Percentiles rank a stretch among this genome's conserved stretches.
Conservation (phyloP, 1,284 basidiomycete genomes). For the Ganoderma leucocontextum region DNA sequence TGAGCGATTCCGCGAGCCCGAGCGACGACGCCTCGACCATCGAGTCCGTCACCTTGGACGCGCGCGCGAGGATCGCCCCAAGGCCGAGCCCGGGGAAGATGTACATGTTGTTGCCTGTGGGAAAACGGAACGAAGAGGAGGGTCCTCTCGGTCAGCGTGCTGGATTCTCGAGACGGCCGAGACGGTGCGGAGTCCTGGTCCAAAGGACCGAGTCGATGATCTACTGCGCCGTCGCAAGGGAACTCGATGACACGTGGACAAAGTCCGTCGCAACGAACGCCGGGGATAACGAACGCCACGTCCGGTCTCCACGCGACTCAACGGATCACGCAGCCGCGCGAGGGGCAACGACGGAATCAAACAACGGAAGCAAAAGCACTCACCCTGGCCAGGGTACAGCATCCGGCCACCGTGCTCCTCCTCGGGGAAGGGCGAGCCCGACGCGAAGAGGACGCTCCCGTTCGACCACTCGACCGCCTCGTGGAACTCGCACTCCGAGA, state of each 20-base stretch:
- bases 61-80: constrained; percentile 77
- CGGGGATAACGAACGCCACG: background rate
- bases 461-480: constrained; percentile 83
- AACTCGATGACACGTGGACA: background rate
- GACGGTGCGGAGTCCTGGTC: too few species aligned
- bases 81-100: constrained; percentile 84
- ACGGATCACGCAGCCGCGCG: background rate
- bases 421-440: constrained; percentile 88
- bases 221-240: background rate
- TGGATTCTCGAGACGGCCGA: background rate
- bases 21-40: constrained; percentile 86
- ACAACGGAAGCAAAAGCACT: constrained; percentile 1
- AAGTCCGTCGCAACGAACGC: background rate
- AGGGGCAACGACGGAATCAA: background rate
- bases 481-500: constrained; percentile 87
- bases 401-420: constrained; percentile 65
- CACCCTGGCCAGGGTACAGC: constrained; percentile 84
- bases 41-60: constrained; percentile 72
- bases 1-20: constrained; percentile 83
- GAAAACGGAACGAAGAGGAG: background rate
- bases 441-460: constrained; percentile 86
- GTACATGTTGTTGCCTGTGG: constrained; percentile 83
- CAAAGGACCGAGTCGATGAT: too few species aligned
- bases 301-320: background rate
- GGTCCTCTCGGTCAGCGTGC: constrained; percentile 5